Conservation (phyloP, 495 filamentous ascomycete species). For the Aspergillus incahuasiensis region DNA sequence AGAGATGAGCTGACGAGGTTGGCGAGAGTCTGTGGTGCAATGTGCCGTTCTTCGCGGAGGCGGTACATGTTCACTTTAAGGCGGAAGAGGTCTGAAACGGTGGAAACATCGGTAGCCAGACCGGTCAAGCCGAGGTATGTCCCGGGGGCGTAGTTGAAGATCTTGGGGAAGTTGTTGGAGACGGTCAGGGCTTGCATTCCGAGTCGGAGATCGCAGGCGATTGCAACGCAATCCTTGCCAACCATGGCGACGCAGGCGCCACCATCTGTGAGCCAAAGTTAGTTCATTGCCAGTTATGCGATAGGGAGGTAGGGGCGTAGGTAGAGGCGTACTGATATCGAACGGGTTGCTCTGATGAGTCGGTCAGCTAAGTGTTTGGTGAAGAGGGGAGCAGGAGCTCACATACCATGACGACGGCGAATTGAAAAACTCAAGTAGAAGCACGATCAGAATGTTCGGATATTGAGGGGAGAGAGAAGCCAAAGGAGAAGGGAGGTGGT, state of each 20-base stretch:
- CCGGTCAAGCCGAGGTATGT: slow-evolving; percentile 96
- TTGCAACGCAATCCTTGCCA: slow-evolving; percentile 98
- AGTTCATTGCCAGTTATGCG: slow-evolving; percentile 18
- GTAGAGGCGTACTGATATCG: slow-evolving; percentile 69
- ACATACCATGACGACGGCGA: slow-evolving; percentile 22
- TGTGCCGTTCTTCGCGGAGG: slow-evolving; percentile 92
- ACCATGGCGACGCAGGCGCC: slow-evolving; percentile 97
- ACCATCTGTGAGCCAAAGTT: slow-evolving; percentile 60
- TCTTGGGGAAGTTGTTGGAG: slow-evolving; percentile 99
- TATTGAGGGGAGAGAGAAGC: background rate
- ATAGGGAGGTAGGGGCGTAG: slow-evolving; percentile 2
- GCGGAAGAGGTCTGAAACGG: slow-evolving; percentile 94
- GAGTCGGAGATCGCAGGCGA: slow-evolving; percentile 96
- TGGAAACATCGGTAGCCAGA: slow-evolving; percentile 90
- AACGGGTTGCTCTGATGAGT: slow-evolving; percentile 66
- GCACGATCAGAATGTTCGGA: background rate
- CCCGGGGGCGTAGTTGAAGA: slow-evolving; percentile 90
- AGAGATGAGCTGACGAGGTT: slow-evolving; percentile 86
- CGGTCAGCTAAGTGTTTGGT: slow-evolving; percentile 29
- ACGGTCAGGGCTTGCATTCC: slow-evolving; percentile 95
- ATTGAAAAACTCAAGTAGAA: slow-evolving; percentile 1
- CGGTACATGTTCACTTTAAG: slow-evolving; percentile 99
- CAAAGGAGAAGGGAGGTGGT: background rate
- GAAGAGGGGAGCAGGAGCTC: slow-evolving; percentile 6
- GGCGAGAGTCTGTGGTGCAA: slow-evolving; percentile 89